Base-by-base conservation (phyloP, 371 early-diverging fungal genomes). In the Dipsacomyces acuminosporus region DNA sequence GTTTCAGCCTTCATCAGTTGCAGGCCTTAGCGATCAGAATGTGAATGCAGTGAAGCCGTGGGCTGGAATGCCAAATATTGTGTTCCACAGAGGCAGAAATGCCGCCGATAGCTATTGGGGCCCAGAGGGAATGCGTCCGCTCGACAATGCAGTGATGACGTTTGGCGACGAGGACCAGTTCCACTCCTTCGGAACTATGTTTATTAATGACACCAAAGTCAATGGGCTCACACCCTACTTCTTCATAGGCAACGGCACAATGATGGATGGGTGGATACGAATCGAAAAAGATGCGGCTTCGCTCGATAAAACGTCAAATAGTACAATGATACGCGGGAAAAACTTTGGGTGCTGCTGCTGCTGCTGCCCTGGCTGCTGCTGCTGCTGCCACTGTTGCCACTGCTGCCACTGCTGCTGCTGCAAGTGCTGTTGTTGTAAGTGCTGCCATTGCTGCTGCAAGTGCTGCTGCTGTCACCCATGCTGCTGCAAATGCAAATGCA, bases 171-270 rank as follows among this genome's bases (percentile, higher is more conserved):
- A 60, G 20, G 44, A 60, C 46, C 56, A 65, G 43, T 53, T 44
- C 26, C 50, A 51, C 14, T 56, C 66, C 15, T 56, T 45, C 35
- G 66, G 66, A 36, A 65, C 66, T 13, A 60, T 65, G 66, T 65
- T 65, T 23, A 56, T 60, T 19, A 65, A 65, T 43, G 61, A 65
- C 47, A 65, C 66, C 0, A 56, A 60, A 2, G 56, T 60, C 26
- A 45, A 65, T 14, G 66, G 66, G 2, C 54, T 65, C 11, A 56
- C 56, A 17, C 61, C 66, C 20, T 65, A 65, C 20, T 8, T 65
- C n/a, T 65, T 65, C 33, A 56, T 65, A 35, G 61, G 66, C n/a
- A 65, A 65, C 46, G 59, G 48, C n/a, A 65, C 66, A 11, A 49
- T 65, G 23, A 56, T 65, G 7, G 66, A 65, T 36, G 66, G 66